Percentiles rank a stretch among this genome's conserved stretches.
Evolutionary conservation across 2,329 filamentous ascomycete genomes (phyloP).

Genomic region (Alternaria viburni): DNA sequence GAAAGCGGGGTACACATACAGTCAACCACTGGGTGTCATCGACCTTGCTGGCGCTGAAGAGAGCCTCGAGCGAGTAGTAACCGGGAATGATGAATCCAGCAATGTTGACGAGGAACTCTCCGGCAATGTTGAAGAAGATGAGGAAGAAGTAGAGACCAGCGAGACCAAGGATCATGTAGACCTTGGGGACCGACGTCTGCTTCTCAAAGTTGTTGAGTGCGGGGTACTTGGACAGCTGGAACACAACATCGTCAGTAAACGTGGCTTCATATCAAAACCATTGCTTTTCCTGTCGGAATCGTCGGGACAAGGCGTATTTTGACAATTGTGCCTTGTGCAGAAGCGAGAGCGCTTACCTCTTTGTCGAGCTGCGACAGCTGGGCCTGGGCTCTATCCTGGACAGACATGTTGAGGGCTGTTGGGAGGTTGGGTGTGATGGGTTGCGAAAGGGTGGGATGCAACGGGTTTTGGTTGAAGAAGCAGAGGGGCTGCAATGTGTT

Average conservation of each 20-base stretch:
- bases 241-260: slow-evolving; percentile 31
- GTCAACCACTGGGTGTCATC: slow-evolving; percentile 85
- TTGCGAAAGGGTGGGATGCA: slow-evolving; percentile 6
- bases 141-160: slow-evolving; percentile 86
- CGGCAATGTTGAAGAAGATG: slow-evolving; percentile 90
- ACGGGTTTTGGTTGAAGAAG: slow-evolving; percentile 7
- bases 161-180: slow-evolving; percentile 79
- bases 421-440: slow-evolving; percentile 7
- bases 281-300: not conserved
- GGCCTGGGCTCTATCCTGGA: slow-evolving; percentile 78
- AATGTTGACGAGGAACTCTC: slow-evolving; percentile 85
- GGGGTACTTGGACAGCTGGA: slow-evolving; percentile 84
- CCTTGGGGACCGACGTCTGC: slow-evolving; percentile 82
- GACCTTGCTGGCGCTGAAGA: slow-evolving; percentile 73
- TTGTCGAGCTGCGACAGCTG: slow-evolving; percentile 81
- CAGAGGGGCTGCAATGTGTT: slow-evolving; percentile 19
- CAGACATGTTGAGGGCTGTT: slow-evolving; percentile 65
- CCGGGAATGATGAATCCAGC: slow-evolving; percentile 82
- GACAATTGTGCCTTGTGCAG: slow-evolving; percentile 7
- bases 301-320: slow-evolving; percentile 5
- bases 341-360: slow-evolving; percentile 65
- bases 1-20: slow-evolving; percentile 42
- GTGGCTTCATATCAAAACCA: not conserved
- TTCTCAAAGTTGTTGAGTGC: slow-evolving; percentile 84
- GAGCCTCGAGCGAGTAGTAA: slow-evolving; percentile 81